Base-by-base conservation (phyloP, 1,139 yeast species). In the Hansenula sp. region DNA sequence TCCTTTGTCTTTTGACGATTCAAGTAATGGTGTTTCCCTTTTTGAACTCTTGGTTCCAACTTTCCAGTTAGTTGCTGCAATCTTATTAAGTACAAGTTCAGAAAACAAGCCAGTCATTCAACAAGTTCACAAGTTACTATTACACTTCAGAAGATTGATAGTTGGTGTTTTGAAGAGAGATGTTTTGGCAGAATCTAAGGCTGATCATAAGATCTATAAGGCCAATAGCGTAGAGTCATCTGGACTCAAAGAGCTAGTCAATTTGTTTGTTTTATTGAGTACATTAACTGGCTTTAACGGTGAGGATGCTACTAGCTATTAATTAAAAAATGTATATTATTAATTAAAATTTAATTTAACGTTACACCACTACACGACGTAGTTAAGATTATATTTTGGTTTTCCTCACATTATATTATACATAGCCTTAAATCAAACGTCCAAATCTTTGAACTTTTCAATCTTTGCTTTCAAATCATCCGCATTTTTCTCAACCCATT, bases 401-500 rank as follows among this genome's bases (percentile, higher is more conserved):
- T n/a, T n/a, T n/a, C n/a, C n/a, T n/a, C n/a, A n/a, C n/a, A n/a
- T n/a, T n/a, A 9, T 22, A 21, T 26, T 32, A 18, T 32, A 21
- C 34, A 32, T 2, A 14, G 8, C 2, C 10, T 10, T 3, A 5
- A 21, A 9, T 45, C 38, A 53, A n/a, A 51, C 34, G 10, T 50
- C 50, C 10, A 45, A 27, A 19, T 44, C 41, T 39, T 50, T 51
- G 35, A 53, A 48, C 34, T 46, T 50, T 17, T 60, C 47, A 64
- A 92, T 62, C 62, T 86, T 85, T 32, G 76, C 75, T 59, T 83
- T 86, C 56, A 92, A 70, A 29, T 69, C 68, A 18, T 73, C 73
- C 44, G 95, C 88, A 45, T 80, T 76, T 44, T 73, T 73, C 56
- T 92, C 96, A 44, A 92, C 78, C 71, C 92, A 90, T 60, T 82